phyloP scores from a whole-genome alignment of 2,329 filamentous ascomycete species.

The Ophiocordyceps unilateralis region DNA sequence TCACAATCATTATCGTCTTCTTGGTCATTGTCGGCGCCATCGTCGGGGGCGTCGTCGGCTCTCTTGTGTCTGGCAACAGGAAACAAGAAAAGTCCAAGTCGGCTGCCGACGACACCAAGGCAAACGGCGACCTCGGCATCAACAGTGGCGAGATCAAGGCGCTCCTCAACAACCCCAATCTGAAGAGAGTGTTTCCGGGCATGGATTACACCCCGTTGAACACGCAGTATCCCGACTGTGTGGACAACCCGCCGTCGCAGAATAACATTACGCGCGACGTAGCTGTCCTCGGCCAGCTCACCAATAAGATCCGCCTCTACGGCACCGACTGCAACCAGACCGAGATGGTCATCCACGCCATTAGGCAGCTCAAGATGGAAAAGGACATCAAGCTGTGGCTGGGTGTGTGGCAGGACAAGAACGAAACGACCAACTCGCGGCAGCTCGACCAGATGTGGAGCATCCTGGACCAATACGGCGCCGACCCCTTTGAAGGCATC shows the following conservation, averaged over 20 bases:
- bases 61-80: constrained; percentile 43
- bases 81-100: constrained; percentile 17
- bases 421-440: constrained; percentile 65
- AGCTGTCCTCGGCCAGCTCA: constrained; percentile 77
- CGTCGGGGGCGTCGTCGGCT: constrained; percentile 57
- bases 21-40: constrained; percentile 54
- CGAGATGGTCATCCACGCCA: constrained; percentile 74
- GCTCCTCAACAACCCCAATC: constrained; percentile 60
- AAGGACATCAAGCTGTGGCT: constrained; percentile 75
- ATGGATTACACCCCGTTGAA: constrained; percentile 92
- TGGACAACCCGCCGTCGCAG: constrained; percentile 62
- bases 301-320: constrained; percentile 75
- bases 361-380: constrained; percentile 55
- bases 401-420: constrained; percentile 80
- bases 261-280: constrained; percentile 90
- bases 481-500: constrained; percentile 57
- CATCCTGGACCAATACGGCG: constrained; percentile 54
- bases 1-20: constrained; percentile 45
- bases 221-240: constrained; percentile 73
- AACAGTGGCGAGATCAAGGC: constrained; percentile 65
- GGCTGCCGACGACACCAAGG: constrained; percentile 38
- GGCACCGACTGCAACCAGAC: constrained; percentile 97
- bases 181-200: constrained; percentile 88
- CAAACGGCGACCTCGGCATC: constrained; percentile 55
- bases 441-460: constrained; percentile 75